A percentile compares a stretch with the other conserved stretches of the same genome.
Evolutionary conservation across 2,329 filamentous ascomycete species (phyloP).

Genomic region (Claviceps sorghi): DNA sequence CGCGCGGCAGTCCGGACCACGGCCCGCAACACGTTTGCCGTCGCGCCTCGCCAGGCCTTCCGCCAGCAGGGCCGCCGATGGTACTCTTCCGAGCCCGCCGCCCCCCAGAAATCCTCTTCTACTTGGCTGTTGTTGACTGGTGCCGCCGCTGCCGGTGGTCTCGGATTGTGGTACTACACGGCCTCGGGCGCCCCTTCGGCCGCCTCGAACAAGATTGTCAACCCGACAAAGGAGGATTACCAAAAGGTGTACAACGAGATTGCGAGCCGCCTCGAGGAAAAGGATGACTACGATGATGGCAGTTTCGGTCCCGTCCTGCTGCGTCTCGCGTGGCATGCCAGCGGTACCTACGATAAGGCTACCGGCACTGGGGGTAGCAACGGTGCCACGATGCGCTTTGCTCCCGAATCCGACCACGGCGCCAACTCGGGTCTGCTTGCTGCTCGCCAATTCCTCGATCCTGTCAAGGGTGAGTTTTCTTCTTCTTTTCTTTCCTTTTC

Average conservation of each 20-base stretch:
- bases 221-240: conserved; percentile 73
- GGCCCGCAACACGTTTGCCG: conserved; percentile 41
- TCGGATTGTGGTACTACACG: conserved; percentile 51
- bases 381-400: conserved; percentile 92
- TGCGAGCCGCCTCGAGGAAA: conserved; percentile 64
- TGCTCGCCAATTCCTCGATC: conserved; percentile 86
- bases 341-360: conserved; percentile 78
- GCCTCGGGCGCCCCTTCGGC: conserved; percentile 34
- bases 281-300: conserved; percentile 92
- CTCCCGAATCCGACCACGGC: conserved; percentile 75
- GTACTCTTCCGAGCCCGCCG: conserved; percentile 56
- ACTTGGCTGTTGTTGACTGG: conserved; percentile 43
- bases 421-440: conserved; percentile 81
- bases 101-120: conserved; percentile 31
- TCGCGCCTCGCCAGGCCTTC: conserved; percentile 51
- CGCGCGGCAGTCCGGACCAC: conserved; percentile 45
- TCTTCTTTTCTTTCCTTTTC: no score
- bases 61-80: conserved; percentile 61
- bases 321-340: conserved; percentile 85
- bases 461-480: conserved; percentile 55
- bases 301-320: conserved; percentile 87
- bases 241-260: conserved; percentile 89
- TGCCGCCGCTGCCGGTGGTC: conserved; percentile 45
- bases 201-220: conserved; percentile 45
- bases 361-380: conserved; percentile 88